phyloP scores from a whole-genome alignment of 208 protist species.

The Polymyxa betae region DNA sequence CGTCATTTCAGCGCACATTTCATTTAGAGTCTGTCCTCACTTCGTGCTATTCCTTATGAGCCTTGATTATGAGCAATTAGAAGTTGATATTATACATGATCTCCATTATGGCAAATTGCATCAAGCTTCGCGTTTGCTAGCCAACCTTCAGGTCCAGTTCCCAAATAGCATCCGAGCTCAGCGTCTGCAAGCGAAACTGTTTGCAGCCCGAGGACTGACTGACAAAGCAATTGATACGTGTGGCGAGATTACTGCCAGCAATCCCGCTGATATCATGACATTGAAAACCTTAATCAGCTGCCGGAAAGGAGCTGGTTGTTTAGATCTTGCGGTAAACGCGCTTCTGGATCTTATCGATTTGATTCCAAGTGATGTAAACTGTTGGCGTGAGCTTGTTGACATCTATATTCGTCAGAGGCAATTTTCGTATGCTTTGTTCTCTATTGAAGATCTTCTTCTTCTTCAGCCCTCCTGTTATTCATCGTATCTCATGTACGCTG shows the following conservation, averaged over 20 bases:
- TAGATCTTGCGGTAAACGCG: neutral
- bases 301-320: neutral
- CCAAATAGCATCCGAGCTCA: neutral
- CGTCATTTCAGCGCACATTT: too few relatives aligned
- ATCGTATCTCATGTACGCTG: neutral
- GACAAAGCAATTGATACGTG: neutral
- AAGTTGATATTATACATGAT: too few relatives aligned
- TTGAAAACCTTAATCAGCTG: neutral
- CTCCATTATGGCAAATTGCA: too few relatives aligned
- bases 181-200: neutral
- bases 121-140: too few relatives aligned
- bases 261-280: neutral
- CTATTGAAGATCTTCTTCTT: neutral
- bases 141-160: neutral
- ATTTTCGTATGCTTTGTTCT: neutral
- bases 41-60: too few relatives aligned
- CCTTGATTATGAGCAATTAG: too few relatives aligned
- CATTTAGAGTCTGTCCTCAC: too few relatives aligned
- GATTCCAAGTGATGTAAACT: neutral
- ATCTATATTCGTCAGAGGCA: neutral
- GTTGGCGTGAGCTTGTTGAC: neutral
- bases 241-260: neutral
- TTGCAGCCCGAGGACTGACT: neutral
- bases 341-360: neutral
- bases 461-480: neutral